phyloP scores from a whole-genome alignment of 306 rosid species.

The Trifolium fragiferum region DNA sequence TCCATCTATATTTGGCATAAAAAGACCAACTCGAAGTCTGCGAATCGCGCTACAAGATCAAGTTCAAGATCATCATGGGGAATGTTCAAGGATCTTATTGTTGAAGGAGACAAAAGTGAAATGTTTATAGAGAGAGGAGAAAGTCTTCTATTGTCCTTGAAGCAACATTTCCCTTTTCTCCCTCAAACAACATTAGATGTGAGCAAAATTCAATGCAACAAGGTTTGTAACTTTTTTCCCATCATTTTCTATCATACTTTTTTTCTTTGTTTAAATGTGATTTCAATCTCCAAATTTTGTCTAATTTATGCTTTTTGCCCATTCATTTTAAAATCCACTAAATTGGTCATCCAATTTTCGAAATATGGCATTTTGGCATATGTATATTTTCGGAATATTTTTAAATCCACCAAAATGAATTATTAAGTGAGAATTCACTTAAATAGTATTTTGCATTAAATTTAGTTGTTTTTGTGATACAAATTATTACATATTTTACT shows the following conservation, averaged over 20 bases:
- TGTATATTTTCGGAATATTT: too few species aligned
- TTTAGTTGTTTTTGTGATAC: too few species aligned
- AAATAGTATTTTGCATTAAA: too few species aligned
- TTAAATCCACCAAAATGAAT: too few species aligned
- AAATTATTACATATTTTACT: too few species aligned
- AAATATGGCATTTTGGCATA: too few species aligned
- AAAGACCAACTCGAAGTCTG: slow-evolving; percentile 59
- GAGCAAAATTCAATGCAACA: slow-evolving; percentile 89
- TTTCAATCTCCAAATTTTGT: too few species aligned
- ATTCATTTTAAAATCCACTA: too few species aligned
- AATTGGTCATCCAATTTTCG: too few species aligned
- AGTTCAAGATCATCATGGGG: slow-evolving; percentile 88
- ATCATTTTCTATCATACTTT: neutral
- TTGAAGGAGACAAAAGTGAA: slow-evolving; percentile 84
- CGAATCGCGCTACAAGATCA: slow-evolving; percentile 41
- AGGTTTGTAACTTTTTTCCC: slow-evolving; percentile 50
- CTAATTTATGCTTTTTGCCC: neutral
- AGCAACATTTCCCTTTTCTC: slow-evolving; percentile 82
- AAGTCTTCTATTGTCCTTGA: slow-evolving; percentile 73
- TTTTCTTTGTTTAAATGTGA: neutral
- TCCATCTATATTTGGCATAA: slow-evolving; percentile 69
- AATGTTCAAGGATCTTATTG: slow-evolving; percentile 85
- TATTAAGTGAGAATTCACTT: too few species aligned
- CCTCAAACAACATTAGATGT: slow-evolving; percentile 84
- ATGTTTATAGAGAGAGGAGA: slow-evolving; percentile 80